Evolutionary conservation across 768 basidiomycete species (phyloP), one percentile per base, ranked within the genome.

Genomic region (Crucibulum laeve): DNA sequence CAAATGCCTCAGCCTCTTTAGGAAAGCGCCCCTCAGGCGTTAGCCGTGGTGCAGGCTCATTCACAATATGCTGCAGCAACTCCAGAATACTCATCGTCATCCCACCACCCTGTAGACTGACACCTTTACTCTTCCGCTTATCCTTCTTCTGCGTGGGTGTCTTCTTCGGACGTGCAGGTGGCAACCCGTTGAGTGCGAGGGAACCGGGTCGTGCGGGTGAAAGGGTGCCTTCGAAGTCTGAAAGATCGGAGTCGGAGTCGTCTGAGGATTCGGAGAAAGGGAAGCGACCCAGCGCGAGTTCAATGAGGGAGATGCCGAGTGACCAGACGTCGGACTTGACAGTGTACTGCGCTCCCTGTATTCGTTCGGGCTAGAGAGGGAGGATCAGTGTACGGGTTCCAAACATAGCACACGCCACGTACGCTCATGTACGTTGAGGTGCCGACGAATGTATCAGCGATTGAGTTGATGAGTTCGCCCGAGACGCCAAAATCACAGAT

Each of bases 251-350:
- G 34, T 64, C 65, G 0, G 61, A 59, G 39, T 63, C 57, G 11
- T 87, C 84, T 24, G 84, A 86, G 2, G 84, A 83, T 57, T 91
- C 87, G 34, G 91, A 83, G 69, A 98, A 99, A 18, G 96, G 96
- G 76, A 99, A 99, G 26, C 92, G 87, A 13, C 95, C 96, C 24
- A 95, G 80, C 0, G 93, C 96, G 32, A 99, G 82, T 68, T 99
- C 96, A 61, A 98, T 94, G 38, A 99, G 74, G 5, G 93, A 90
- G 58, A 99, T 92, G 23, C 96, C 96, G 34, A 98, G 79, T 0
- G 95, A 97, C 96, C 96, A 99, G 3, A 98, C 95, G 55, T 99
- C 96, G 3, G 94, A 97, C 66, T 98, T 98, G 64, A 99, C 95
- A 22, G 92, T 93, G 63, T 99, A 98, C 58, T 91, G 90, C 1